Percentiles rank a stretch among this genome's conserved stretches.
Conservation (phyloP, 768 basidiomycete genomes). For the Serendipita vermifera region DNA sequence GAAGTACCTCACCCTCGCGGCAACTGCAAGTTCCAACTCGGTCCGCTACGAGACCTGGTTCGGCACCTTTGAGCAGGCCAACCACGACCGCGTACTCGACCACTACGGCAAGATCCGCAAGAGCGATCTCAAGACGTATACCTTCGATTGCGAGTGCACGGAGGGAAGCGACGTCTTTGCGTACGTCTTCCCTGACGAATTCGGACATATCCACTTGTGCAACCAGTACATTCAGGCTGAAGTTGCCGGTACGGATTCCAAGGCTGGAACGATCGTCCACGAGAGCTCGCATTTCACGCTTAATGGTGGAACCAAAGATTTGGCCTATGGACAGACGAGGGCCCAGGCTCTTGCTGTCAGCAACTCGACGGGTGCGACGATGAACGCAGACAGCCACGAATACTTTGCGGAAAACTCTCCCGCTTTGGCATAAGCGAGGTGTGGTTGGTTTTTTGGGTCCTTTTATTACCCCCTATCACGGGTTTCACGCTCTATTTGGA, state of each 20-base stretch:
- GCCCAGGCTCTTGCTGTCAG: neutral
- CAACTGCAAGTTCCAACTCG: too few relatives aligned
- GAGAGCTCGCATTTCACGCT: conserved; percentile 11
- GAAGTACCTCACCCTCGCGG: too few relatives aligned
- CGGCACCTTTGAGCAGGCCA: conserved; percentile 29
- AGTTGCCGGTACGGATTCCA: conserved; percentile 14
- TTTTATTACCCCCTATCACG: too few relatives aligned
- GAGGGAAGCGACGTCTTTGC: conserved; percentile 13
- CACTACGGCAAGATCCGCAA: conserved; percentile 30
- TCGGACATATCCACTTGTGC: conserved; percentile 8
- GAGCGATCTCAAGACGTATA: conserved; percentile 15
- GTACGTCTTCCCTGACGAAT: conserved; percentile 12
- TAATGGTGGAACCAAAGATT: conserved; percentile 2
- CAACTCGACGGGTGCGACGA: neutral
- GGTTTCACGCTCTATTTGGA: too few relatives aligned
- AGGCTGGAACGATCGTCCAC: conserved; percentile 14
- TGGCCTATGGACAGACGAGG: conserved; percentile 8
- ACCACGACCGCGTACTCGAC: conserved; percentile 26
- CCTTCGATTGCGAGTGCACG: conserved; percentile 14
- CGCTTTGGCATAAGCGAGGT: neutral
- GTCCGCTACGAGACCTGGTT: conserved; percentile 43
- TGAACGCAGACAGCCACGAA: conserved; percentile 8
- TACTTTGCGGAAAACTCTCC: conserved; percentile 11
- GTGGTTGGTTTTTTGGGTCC: too few relatives aligned
- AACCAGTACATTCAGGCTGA: neutral